Percentiles rank a stretch among this genome's conserved stretches.
phyloP scores from a whole-genome alignment of 371 early-diverging fungal species.

The Apophysomyces variabilis region DNA sequence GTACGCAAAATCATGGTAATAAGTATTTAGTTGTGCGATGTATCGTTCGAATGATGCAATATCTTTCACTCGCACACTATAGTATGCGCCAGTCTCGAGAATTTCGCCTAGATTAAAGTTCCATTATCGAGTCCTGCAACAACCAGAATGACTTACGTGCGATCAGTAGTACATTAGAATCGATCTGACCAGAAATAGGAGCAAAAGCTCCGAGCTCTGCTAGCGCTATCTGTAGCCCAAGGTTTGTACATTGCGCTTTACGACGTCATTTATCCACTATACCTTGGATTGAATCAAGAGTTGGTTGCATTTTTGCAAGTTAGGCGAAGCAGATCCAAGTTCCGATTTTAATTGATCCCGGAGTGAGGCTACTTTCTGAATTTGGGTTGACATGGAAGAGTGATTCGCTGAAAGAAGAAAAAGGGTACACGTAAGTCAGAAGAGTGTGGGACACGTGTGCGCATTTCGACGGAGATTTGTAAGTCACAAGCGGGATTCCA shows the following conservation, averaged over 20 bases:
- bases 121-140: background rate
- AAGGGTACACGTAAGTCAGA: slow-evolving; percentile 1
- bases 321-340: slow-evolving; percentile 67
- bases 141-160: slow-evolving; percentile 61
- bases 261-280: slow-evolving; percentile 2
- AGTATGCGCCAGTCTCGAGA: slow-evolving; percentile 91
- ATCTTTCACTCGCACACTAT: slow-evolving; percentile 83
- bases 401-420: background rate
- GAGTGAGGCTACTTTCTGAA: slow-evolving; percentile 41
- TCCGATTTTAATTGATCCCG: slow-evolving; percentile 66
- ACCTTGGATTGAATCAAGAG: slow-evolving; percentile 84
- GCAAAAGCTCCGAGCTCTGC: slow-evolving; percentile 75
- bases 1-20: slow-evolving; percentile 86
- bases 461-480: too few species aligned
- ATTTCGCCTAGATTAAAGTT: slow-evolving; percentile 70
- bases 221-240: slow-evolving; percentile 65
- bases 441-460: background rate
- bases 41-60: slow-evolving; percentile 93
- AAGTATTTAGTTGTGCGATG: slow-evolving; percentile 90
- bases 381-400: slow-evolving; percentile 21
- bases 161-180: slow-evolving; percentile 64
- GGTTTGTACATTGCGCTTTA: background rate
- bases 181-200: slow-evolving; percentile 63
- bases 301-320: slow-evolving; percentile 75
- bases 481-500: too few species aligned